Base-by-base conservation (phyloP, 2,329 filamentous ascomycete species). In the Talaromyces islandicus region DNA sequence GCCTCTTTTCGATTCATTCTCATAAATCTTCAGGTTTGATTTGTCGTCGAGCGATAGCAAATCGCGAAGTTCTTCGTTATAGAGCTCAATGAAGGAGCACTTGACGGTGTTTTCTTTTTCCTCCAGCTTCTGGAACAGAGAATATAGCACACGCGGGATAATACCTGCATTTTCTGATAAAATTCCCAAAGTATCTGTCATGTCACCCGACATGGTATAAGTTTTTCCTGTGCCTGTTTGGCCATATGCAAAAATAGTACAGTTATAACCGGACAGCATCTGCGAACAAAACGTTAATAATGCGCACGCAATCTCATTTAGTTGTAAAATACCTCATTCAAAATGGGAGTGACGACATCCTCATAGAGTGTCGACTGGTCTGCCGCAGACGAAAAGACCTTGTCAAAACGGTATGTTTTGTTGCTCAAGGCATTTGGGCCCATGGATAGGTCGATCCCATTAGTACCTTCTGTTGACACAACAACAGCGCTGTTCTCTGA, bases 131-230 rank as follows among this genome's bases (percentile, higher is more conserved):
- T 85, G 84, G 75, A 99, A 99, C 0, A 99, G 82, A 0, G 89
- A 85, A 69, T 97, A 88, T 0, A 99, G 80, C 0, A 92, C 91
- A 54, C 95, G 88, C 25, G 95, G 95, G 63, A 99, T 94, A 67
- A 99, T 97, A 68, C 94, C 94, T 29, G 95, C 94, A 43, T 87
- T 88, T 71, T 97, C 94, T 1, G 93, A 93, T 14, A 96, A 81
- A 62, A 96, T 86, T 1, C 93, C 91, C 41, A 92, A 77, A 0
- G 86, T 91, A 67, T 97, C 90, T 14, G 85, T 90, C 86, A 99
- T 97, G 74, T 99, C 93, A 59, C 94, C 94, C 0, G 93, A 96
- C 94, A 99, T 99, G 25, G 94, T 99, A 75, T 99, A 99, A 14
- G 94, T 99, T 75, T 99, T 99, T 68, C 94, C 94, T 0, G 94